phyloP scores from a whole-genome alignment of 306 rosid species.

The Quercus agrifolia region DNA sequence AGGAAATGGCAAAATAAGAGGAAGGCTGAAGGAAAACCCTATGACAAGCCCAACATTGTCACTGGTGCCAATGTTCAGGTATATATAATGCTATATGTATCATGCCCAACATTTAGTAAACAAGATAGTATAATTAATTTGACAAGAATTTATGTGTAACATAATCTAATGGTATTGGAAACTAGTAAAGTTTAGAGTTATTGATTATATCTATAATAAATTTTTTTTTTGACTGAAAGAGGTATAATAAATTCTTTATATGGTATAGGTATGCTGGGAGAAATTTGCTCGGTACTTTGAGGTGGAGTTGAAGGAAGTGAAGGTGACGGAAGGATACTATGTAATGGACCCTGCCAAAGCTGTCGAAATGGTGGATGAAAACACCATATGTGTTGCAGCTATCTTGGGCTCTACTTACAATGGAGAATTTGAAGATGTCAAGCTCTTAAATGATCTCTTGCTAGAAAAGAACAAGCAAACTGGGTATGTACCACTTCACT shows the following conservation, averaged over 20 bases:
- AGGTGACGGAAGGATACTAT: conserved; percentile 62
- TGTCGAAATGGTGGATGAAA: conserved; percentile 74
- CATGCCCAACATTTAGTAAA: background rate
- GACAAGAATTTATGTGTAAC: too few species aligned
- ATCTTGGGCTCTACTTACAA: conserved; percentile 79
- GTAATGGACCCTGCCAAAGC: conserved; percentile 82
- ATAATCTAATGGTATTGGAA: too few species aligned
- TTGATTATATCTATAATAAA: too few species aligned
- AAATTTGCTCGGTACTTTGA: conserved; percentile 74
- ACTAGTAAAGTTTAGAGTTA: too few species aligned
- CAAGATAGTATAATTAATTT: background rate
- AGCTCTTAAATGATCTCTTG: conserved; percentile 60
- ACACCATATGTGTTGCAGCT: conserved; percentile 81
- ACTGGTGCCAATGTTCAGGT: conserved; percentile 79
- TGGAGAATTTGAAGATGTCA: conserved; percentile 82
- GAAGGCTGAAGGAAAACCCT: conserved; percentile 55
- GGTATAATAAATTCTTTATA: too few species aligned
- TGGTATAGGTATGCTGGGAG: conserved; percentile 68
- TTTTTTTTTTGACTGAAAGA: too few species aligned
- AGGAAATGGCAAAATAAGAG: conserved; percentile 71
- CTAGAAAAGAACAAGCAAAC: conserved; percentile 52
- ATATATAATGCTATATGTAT: background rate
- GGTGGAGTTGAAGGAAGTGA: conserved; percentile 71
- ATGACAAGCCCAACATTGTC: conserved; percentile 65
- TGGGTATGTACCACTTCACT: conserved; percentile 30